Base-by-base conservation (phyloP, 1,139 yeast species). In the Yamadazyma mexicana region DNA sequence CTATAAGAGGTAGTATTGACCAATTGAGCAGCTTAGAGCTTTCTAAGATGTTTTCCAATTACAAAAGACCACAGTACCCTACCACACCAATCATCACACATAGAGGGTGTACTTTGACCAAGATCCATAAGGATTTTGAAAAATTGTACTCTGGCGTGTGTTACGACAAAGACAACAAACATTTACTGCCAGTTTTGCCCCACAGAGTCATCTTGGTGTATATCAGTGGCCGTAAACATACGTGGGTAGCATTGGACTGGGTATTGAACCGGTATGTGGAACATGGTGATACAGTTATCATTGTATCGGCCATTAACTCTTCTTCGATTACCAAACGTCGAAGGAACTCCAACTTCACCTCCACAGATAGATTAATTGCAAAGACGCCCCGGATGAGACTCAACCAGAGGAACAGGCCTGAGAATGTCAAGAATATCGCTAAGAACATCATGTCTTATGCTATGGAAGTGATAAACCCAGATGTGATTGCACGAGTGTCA, bases 161-260 rank as follows among this genome's bases (percentile, higher is more conserved):
- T 34, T 55, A 62, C 23, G 58, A 61, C 17, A 48, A 47, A 46
- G 52, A 53, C 17, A 14, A 47, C 31, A 29, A 34, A 14, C 47
- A n/a, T 32, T 35, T 52, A 18, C 46, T 46, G 23, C 72, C 87
- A 17, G 62, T 67, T 5, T 58, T 79, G 35, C 79, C 80, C 1
- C 64, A 67, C 30, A 63, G 91, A 51, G 74, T 75, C 2, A 69
- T 84, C 7, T 54, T 85, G 50, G 81, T 83, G 18, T 84, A 83
- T 55, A 68, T 85, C 5, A 73, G 81, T 45, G 95, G 88, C 1
- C 66, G 91, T 44, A 73, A 67, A 34, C 91, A 84, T 59, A 83
- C 92, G 0, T 85, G 94, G 92, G 87, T 83, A 3, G 82, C 88
- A 0, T 61, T 85, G 35, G 95, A 85, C 56, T 85, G 86, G 84